Base-by-base conservation (phyloP, 208 protist species). In the Leishmania arabica region DNA sequence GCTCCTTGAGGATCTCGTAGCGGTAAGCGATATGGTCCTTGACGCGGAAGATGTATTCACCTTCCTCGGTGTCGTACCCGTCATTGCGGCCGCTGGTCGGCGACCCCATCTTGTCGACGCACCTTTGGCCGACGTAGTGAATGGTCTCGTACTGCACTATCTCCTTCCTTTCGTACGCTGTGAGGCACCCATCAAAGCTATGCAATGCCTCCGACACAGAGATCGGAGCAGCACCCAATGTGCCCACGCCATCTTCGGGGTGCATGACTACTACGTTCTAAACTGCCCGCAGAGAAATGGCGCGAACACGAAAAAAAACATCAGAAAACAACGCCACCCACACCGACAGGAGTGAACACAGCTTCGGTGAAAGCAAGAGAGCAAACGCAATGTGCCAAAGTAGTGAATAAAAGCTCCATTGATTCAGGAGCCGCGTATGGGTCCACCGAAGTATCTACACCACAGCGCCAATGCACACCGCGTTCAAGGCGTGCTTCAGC, bases 11-110 rank as follows among this genome's bases (percentile, higher is more conserved):
- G 37, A 98, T 86, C 77, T 98, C 94, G 71, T 96, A 98, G 17
- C 96, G 87, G 82, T 99, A 99, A 5, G 89, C 89, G 21, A 99
- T 94, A 80, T 99, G 98, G 77, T 99, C 98, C 47, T 96, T 85
- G 13, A 88, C 34, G 21, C 92, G 84, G 40, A 98, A 83, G 21
- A 88, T 87, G 88, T 99, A 99, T 66, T 99, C 96, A 40, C 98
- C 98, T 0, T 92, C 69, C 3, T 93, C 90, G 56, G 98, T 98
- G 85, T 99, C 98, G 79, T 95, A 99, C 1, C 98, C 98, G 58
- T 92, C 77, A 77, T 99, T 98, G 27, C 77, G 70, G 0, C 89
- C 88, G 9, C 60, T 73, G 1, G 82, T 85, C 17, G 92, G 90
- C 15, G 91, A 86, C 34, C 80, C 84, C 8, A 95, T 87, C 72